Conservation (phyloP, 2,329 filamentous ascomycete species). For the Juglanconis juglandina region DNA sequence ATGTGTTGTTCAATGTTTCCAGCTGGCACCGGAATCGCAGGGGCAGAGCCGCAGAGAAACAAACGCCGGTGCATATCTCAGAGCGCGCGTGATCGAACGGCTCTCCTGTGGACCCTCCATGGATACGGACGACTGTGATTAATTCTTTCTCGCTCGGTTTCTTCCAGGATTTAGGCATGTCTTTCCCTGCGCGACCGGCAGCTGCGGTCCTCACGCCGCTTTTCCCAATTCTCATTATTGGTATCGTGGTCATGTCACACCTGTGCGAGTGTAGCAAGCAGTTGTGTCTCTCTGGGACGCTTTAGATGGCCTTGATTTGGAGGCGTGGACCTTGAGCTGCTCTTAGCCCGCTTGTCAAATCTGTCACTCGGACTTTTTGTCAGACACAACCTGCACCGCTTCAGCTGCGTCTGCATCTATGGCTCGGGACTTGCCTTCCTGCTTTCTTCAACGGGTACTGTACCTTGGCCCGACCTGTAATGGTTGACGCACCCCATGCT, state of each 20-base stretch:
- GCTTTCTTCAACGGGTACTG: neutral
- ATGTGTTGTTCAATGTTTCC: too few relatives aligned
- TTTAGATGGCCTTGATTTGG: neutral
- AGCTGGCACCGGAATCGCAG: neutral
- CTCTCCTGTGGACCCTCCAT: neutral
- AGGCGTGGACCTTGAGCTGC: neutral
- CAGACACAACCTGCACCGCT: neutral
- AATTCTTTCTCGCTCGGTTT: neutral
- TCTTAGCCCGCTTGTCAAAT: neutral
- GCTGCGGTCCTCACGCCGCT: neutral
- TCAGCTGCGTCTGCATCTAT: neutral
- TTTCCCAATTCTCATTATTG: neutral
- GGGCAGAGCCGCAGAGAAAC: neutral
- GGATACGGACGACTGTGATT: neutral
- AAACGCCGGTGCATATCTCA: too few relatives aligned
- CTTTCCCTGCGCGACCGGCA: neutral
- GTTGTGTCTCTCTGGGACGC: neutral
- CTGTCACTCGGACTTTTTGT: neutral
- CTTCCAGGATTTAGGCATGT: neutral
- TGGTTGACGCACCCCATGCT: neutral
- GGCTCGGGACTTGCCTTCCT: neutral
- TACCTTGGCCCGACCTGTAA: neutral
- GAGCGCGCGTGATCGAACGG: neutral
- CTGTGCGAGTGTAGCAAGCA: neutral
- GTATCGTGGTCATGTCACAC: slow-evolving; percentile 1